These are phyloP conservation scores for Backusella macrospora DNA, from an alignment of 192 early-diverging fungal species.

Conservation along the genomic window DNA sequence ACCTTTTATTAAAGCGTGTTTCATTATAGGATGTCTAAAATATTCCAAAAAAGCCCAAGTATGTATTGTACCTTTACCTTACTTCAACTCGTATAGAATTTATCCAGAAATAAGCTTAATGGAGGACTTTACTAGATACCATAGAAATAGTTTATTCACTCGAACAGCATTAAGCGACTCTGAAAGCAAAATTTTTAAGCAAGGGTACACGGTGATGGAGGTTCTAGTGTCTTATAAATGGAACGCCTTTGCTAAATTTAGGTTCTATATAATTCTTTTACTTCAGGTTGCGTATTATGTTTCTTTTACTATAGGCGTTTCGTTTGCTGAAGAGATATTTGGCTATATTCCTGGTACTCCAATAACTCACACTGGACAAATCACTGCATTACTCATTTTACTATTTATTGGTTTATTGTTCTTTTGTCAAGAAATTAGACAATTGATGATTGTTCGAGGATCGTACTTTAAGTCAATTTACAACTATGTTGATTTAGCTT, in stretches of 20 bases:
- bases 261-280: constrained; percentile 5
- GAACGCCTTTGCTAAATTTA: constrained; percentile 3
- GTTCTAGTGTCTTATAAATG: constrained; percentile 20
- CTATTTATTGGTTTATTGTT: neutral
- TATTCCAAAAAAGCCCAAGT: neutral
- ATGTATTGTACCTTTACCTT: neutral
- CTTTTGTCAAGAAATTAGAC: constrained; percentile 13
- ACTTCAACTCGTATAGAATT: constrained; percentile 1
- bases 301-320: neutral
- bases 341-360: neutral
- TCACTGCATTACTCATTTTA: neutral
- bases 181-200: constrained; percentile 13
- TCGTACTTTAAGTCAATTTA: neutral
- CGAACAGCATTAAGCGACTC: neutral
- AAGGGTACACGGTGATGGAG: constrained; percentile 21
- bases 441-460: neutral
- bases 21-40: neutral
- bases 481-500: constrained; percentile 10
- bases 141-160: constrained; percentile 5
- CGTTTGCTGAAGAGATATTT: constrained; percentile 6
- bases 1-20: neutral
- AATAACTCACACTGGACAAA: neutral
- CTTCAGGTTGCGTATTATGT: constrained; percentile 15
- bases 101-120: neutral
- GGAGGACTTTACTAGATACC: neutral